A percentile compares a stretch with the other conserved stretches of the same genome.
phyloP scores from a whole-genome alignment of 371 early-diverging fungal genomes.

The Smittium mucronatum region DNA sequence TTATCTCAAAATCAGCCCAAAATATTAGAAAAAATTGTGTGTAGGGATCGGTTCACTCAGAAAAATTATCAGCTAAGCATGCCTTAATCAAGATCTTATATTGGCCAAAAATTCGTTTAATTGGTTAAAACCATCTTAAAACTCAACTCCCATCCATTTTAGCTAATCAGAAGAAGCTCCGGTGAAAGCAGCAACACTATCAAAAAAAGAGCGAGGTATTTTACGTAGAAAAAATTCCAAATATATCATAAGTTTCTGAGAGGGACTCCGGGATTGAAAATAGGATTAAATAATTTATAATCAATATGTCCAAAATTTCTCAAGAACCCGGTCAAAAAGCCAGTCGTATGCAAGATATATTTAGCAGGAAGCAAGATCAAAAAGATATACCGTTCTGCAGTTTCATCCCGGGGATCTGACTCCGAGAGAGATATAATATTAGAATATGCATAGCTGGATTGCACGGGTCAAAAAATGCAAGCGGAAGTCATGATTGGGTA shows the following conservation, averaged over 20 bases:
- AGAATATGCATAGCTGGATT: neutral
- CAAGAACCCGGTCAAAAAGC: neutral
- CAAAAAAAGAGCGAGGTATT: neutral
- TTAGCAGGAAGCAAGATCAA: neutral
- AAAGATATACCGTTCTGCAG: neutral
- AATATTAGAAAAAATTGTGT: neutral
- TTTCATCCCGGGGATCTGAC: neutral
- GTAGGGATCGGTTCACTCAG: neutral
- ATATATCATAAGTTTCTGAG: neutral
- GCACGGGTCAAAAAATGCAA: neutral
- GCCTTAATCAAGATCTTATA: neutral
- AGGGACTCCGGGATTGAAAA: neutral
- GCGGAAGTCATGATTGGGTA: slow-evolving; percentile 6
- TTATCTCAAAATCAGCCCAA: neutral
- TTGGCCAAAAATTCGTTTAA: neutral
- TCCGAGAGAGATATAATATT: neutral
- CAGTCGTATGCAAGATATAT: neutral
- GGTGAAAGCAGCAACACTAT: neutral
- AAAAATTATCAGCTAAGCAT: neutral
- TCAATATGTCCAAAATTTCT: neutral
- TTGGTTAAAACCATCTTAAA: neutral
- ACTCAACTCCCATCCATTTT: neutral
- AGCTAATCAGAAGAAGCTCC: neutral
- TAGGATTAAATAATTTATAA: neutral
- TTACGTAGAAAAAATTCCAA: neutral